Evolutionary conservation across 257 asterid genomes (phyloP).

Genomic region (Salvia rosmarinus): DNA sequence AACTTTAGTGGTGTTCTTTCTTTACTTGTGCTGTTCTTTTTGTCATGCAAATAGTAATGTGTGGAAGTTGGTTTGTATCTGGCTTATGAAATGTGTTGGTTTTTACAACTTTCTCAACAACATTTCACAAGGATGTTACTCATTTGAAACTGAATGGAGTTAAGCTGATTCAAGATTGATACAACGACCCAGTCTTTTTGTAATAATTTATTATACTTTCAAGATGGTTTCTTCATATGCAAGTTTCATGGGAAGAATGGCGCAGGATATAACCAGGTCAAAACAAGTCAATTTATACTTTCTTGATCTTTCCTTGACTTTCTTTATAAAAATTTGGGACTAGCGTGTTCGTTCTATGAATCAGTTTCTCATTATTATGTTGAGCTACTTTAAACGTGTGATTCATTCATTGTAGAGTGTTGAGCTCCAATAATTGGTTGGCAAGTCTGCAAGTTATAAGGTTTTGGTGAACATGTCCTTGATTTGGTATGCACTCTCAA

Average conservation of each 20-base stretch:
- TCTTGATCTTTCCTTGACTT: slow-evolving; percentile 14
- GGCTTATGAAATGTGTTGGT: not conserved
- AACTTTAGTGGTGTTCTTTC: not conserved
- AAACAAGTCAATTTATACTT: not conserved
- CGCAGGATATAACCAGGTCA: not conserved
- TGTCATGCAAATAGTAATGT: not conserved
- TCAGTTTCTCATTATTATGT: not conserved
- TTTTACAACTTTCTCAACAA: not conserved
- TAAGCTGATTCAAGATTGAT: slow-evolving; percentile 8
- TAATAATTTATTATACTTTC: not conserved
- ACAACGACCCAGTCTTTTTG: not conserved
- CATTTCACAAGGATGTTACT: not conserved
- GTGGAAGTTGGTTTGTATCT: not conserved
- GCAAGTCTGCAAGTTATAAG: not conserved
- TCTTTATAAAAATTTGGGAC: not conserved
- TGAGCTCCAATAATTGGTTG: slow-evolving; percentile 4
- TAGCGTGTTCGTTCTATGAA: not conserved
- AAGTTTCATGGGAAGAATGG: not conserved
- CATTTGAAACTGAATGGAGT: not conserved
- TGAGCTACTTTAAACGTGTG: not conserved
- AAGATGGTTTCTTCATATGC: not conserved
- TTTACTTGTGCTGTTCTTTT: not conserved
- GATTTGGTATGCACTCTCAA: slow-evolving; percentile 12
- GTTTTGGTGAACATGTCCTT: slow-evolving; percentile 6
- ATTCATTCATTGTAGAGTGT: not conserved